Conservation (phyloP, 2,329 filamentous ascomycete species). For the Colletotrichum tropicale region DNA sequence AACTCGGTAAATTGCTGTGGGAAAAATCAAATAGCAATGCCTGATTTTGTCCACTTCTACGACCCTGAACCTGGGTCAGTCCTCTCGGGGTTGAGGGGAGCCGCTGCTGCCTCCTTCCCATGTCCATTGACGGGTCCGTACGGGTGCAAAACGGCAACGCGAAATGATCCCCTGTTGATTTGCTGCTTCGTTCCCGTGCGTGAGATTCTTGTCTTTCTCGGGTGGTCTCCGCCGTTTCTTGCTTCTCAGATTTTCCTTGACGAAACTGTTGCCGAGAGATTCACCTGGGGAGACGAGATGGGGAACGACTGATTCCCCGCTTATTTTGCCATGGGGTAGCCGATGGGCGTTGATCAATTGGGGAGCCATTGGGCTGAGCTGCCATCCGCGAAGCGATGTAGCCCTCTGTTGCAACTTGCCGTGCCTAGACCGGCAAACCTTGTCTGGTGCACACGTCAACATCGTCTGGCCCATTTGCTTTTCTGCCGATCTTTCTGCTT, state of each 20-base stretch:
- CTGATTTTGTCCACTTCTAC: neutral
- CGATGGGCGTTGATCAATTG: neutral
- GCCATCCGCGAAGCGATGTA: conserved; percentile 16
- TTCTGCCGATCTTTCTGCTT: neutral
- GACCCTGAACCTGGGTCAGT: neutral
- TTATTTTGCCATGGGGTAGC: neutral
- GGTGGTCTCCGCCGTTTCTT: neutral
- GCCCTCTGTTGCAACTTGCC: conserved; percentile 9
- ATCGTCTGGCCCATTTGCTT: neutral
- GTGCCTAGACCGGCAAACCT: neutral
- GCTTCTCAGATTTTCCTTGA: neutral
- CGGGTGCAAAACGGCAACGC: neutral
- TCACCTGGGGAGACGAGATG: neutral
- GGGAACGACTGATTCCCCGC: conserved; percentile 1
- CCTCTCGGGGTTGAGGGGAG: neutral
- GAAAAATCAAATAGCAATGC: neutral
- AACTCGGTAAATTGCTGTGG: conserved; percentile 16
- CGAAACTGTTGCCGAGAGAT: neutral
- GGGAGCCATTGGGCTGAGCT: conserved; percentile 15
- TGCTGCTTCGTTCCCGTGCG: neutral
- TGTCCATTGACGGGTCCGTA: neutral
- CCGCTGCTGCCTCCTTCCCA: neutral
- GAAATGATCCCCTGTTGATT: neutral
- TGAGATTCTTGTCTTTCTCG: neutral
- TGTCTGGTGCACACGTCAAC: conserved; percentile 1